Evolutionary conservation across 2,329 filamentous ascomycete genomes (phyloP).

Genomic region (Cladobotryum mycophilum): DNA sequence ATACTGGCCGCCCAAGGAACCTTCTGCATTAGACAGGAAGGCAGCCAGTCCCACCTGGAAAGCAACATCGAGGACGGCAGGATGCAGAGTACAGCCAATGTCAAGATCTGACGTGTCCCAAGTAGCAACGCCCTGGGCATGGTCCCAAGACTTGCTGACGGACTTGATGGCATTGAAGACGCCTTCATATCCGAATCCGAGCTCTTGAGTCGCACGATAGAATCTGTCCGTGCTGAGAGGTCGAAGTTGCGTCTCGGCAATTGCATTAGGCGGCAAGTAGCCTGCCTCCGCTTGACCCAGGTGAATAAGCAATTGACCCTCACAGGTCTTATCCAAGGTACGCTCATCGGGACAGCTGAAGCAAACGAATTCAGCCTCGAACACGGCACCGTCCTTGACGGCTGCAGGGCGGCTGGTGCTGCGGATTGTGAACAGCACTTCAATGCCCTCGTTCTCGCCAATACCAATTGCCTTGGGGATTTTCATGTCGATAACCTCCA

Average conservation of each 20-base stretch:
- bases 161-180: slow-evolving; percentile 15
- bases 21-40: slow-evolving; percentile 23
- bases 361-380: neutral
- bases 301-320: slow-evolving; percentile 13
- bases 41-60: slow-evolving; percentile 27
- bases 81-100: slow-evolving; percentile 19
- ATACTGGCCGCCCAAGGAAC: slow-evolving; percentile 22
- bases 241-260: slow-evolving; percentile 13
- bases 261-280: slow-evolving; percentile 11
- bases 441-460: neutral
- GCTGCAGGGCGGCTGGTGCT: neutral
- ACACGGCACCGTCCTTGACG: neutral
- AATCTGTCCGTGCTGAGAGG: slow-evolving; percentile 17
- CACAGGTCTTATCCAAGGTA: neutral
- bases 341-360: neutral
- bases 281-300: slow-evolving; percentile 15
- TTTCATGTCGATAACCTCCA: neutral
- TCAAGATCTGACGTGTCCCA: too few relatives aligned
- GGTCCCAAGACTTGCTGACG: slow-evolving; percentile 11
- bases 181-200: slow-evolving; percentile 17
- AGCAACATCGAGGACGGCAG: slow-evolving; percentile 24
- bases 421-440: neutral
- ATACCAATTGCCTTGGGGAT: neutral
- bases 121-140: neutral
- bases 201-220: slow-evolving; percentile 13